These are phyloP conservation scores for Pezicula radicicola DNA, from an alignment of 2,329 filamentous ascomycete genomes.

Conservation along the genomic window DNA sequence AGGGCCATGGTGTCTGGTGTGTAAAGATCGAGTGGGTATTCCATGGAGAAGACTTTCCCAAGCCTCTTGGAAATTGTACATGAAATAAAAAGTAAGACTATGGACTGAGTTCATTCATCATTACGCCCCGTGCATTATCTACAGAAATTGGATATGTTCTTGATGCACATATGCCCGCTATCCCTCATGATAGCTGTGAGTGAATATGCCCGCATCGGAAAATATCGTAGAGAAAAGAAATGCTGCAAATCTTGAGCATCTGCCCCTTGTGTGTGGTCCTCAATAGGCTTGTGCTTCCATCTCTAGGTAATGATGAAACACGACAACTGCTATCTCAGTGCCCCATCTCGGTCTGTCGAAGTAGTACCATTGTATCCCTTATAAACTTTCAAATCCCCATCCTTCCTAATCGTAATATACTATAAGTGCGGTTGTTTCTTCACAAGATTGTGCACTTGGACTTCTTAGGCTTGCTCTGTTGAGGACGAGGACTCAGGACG, in stretches of 20 bases:
- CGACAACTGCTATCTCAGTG: conserved; percentile 7
- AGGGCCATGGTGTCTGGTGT: conserved; percentile 18
- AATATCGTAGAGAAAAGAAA: conserved; percentile 7
- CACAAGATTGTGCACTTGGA: conserved; percentile 68
- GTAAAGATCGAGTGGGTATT: conserved; percentile 1
- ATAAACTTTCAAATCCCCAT: neutral
- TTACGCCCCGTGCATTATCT: conserved; percentile 19
- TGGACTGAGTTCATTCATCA: conserved; percentile 5
- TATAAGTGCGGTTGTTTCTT: conserved; percentile 4
- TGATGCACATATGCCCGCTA: conserved; percentile 5
- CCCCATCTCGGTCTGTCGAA: neutral
- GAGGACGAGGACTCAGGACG: conserved; percentile 66
- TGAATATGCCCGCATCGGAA: conserved; percentile 1
- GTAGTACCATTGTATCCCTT: neutral
- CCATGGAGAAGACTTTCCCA: neutral
- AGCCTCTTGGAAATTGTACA: neutral
- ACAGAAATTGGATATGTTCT: conserved; percentile 19
- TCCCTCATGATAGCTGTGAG: conserved; percentile 1
- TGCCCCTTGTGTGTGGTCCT: conserved; percentile 2
- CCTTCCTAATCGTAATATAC: neutral
- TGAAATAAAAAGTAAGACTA: conserved; percentile 1
- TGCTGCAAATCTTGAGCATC: neutral
- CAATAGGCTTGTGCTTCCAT: conserved; percentile 12
- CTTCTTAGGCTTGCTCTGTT: conserved; percentile 56
- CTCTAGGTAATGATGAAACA: conserved; percentile 14